Evolutionary conservation across 257 asterid species (phyloP).

Genomic region (Nicotiana obtusifolia): DNA sequence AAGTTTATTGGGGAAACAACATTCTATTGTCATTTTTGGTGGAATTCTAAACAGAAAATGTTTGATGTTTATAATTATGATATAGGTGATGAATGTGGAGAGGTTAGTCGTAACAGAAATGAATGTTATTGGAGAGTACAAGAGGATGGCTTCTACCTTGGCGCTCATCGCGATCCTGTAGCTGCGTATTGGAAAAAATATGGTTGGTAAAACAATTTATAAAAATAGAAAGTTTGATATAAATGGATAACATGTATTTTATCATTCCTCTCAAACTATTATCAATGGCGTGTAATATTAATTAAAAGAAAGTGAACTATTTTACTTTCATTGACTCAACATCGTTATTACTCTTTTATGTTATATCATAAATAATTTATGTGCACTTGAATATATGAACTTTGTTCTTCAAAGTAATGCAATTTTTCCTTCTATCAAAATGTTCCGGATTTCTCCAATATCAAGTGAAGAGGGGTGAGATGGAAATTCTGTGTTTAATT

Average conservation of each 20-base stretch:
- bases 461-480: no score
- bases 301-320: not conserved
- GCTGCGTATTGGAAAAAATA: not conserved
- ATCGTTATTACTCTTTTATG: not conserved
- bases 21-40: not conserved
- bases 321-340: not conserved
- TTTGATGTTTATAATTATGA: not conserved
- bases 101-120: not conserved
- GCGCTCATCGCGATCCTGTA: not conserved
- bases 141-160: not conserved
- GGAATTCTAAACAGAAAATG: not conserved
- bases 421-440: no score
- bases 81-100: not conserved
- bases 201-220: not conserved
- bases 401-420: no score
- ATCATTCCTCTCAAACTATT: not conserved
- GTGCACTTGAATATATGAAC: no score
- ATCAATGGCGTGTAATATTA: not conserved
- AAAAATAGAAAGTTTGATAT: not conserved
- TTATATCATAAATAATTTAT: no score
- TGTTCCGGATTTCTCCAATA: no score
- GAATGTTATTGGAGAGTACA: constrained; percentile 1
- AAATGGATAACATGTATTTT: not conserved
- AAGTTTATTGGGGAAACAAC: not conserved
- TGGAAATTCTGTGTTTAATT: no score